Conservation (phyloP, 2,329 filamentous ascomycete species). For the Cladophialophora psammophila region DNA sequence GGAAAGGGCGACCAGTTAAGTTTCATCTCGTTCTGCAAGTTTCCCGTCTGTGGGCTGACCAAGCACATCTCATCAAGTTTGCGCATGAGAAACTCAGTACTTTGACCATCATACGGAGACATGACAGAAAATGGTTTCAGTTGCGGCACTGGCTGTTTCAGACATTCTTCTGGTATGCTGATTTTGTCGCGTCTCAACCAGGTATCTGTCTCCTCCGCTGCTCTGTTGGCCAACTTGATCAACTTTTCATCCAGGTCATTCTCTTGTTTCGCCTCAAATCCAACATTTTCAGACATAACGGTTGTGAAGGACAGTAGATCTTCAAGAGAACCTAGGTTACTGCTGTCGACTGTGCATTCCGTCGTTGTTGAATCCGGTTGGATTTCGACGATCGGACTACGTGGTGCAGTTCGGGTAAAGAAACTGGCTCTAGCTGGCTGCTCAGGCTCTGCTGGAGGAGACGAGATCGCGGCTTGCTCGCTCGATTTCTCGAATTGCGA, state of each 20-base stretch:
- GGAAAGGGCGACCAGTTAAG: conserved; percentile 26
- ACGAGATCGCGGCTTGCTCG: background rate
- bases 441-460: background rate
- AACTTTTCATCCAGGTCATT: conserved; percentile 9
- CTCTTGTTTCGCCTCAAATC: background rate
- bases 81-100: background rate
- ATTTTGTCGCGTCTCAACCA: conserved; percentile 6
- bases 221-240: conserved; percentile 1
- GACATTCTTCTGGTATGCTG: background rate
- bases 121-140: background rate
- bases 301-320: background rate
- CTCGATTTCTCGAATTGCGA: background rate
- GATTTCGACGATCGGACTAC: background rate
- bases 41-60: background rate
- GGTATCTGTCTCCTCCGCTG: conserved; percentile 6
- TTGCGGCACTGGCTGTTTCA: conserved; percentile 13
- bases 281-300: background rate
- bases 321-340: background rate
- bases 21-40: background rate
- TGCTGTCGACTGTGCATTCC: background rate
- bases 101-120: background rate
- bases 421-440: background rate
- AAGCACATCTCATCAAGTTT: conserved; percentile 3
- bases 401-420: background rate
- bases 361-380: background rate